These are phyloP conservation scores for Grigorovia jiainica DNA, from an alignment of 805 yeast genomes.

Conservation along the genomic window DNA sequence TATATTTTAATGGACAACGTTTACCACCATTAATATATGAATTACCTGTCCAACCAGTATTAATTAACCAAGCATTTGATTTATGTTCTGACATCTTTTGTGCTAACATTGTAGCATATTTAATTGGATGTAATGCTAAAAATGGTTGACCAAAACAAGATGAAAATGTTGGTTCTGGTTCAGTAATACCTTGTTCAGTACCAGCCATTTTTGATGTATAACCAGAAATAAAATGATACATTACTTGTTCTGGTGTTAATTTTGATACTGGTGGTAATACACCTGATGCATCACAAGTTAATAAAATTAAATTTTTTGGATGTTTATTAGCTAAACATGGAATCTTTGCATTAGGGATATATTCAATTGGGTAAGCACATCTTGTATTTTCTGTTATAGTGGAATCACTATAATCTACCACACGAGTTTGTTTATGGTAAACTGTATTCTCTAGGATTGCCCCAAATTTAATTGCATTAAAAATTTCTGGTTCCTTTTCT, in stretches of 20 bases:
- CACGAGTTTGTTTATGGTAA: slow-evolving; percentile 68
- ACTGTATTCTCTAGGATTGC: slow-evolving; percentile 89
- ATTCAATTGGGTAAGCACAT: slow-evolving; percentile 97
- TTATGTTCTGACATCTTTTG: slow-evolving; percentile 84
- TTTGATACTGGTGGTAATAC: slow-evolving; percentile 95
- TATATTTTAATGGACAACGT: slow-evolving; percentile 95
- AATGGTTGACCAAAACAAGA: slow-evolving; percentile 99
- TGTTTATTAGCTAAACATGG: slow-evolving; percentile 88
- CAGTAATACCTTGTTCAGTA: slow-evolving; percentile 97
- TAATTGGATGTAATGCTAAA: slow-evolving; percentile 96
- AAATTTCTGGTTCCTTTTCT: slow-evolving; percentile 97
- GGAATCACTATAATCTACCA: slow-evolving; percentile 76
- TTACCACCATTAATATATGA: slow-evolving; percentile 89
- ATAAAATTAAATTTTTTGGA: slow-evolving; percentile 83
- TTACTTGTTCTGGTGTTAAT: slow-evolving; percentile 88
- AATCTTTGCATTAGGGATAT: slow-evolving; percentile 89
- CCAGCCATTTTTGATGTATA: slow-evolving; percentile 99
- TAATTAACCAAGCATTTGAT: slow-evolving; percentile 91
- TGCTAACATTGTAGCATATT: slow-evolving; percentile 90
- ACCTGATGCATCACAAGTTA: slow-evolving; percentile 97
- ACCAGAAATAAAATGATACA: slow-evolving; percentile 98
- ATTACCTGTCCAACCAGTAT: slow-evolving; percentile 98
- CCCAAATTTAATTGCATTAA: slow-evolving; percentile 89
- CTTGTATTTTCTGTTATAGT: slow-evolving; percentile 93
- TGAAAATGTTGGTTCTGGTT: slow-evolving; percentile 95